phyloP scores from a whole-genome alignment of 257 asterid species.

The Handroanthus guayacan region DNA sequence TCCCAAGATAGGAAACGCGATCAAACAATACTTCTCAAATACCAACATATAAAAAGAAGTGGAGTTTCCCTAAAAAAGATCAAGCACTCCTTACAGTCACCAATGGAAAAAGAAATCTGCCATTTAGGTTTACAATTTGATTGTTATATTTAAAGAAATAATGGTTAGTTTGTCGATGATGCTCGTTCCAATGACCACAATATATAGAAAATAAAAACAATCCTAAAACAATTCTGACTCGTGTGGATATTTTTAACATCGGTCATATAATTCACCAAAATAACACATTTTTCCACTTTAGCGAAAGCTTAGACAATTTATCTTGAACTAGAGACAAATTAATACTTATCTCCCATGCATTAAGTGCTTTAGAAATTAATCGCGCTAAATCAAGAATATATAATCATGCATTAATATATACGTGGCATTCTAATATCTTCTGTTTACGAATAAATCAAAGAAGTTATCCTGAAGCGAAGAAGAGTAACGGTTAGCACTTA shows the following conservation, averaged over 20 bases:
- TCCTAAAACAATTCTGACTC: neutral
- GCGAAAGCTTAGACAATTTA: no score
- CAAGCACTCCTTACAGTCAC: neutral
- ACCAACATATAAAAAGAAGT: neutral
- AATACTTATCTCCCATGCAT: neutral
- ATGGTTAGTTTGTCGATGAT: neutral
- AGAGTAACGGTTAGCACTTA: neutral
- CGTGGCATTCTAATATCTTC: neutral
- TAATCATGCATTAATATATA: neutral
- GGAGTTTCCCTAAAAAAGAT: neutral
- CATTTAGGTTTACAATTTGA: neutral
- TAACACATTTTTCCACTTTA: no score
- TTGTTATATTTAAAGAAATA: slow-evolving; percentile 1
- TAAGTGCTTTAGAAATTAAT: neutral
- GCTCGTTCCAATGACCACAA: neutral
- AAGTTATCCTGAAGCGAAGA: neutral
- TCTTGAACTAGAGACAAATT: neutral
- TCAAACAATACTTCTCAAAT: neutral
- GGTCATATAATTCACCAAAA: no score
- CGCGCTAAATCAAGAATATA: neutral
- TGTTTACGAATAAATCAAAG: neutral
- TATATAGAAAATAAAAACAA: neutral
- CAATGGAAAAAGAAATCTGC: neutral
- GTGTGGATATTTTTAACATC: no score
- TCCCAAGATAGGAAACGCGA: neutral